phyloP scores from a whole-genome alignment of 1,284 basidiomycete genomes.

The Lignosus rhinocerotis region DNA sequence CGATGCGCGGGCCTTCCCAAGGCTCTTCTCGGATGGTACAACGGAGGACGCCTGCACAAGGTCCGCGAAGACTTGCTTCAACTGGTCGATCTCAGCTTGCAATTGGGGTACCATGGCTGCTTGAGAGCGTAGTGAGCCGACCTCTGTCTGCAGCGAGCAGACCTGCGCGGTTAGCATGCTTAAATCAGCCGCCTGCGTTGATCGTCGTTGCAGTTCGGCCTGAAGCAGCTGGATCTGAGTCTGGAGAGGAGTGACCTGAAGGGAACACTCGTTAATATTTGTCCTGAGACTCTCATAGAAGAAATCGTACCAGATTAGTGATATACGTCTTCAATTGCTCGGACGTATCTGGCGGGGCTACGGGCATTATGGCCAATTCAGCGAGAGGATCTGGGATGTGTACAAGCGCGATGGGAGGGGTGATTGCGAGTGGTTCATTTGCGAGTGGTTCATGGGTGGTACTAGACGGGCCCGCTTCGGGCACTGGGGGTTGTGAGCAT shows the following conservation, averaged over 20 bases:
- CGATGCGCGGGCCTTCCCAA: constrained; percentile 27
- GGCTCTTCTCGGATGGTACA: constrained; percentile 20
- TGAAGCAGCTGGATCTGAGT: constrained; percentile 45
- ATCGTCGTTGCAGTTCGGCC: constrained; percentile 31
- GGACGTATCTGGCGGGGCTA: background rate
- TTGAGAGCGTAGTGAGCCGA: constrained; percentile 25
- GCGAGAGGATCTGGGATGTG: constrained; percentile 2
- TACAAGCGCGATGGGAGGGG: background rate
- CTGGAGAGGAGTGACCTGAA: constrained; percentile 55
- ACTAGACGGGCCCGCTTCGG: constrained; percentile 32
- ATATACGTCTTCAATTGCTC: constrained; percentile 15
- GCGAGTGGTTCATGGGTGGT: constrained; percentile 21
- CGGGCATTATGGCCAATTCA: background rate
- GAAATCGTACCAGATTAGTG: constrained; percentile 15
- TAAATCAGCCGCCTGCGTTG: constrained; percentile 38
- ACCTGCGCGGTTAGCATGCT: constrained; percentile 23
- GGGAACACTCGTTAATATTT: background rate
- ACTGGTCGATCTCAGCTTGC: constrained; percentile 24
- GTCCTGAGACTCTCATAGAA: background rate
- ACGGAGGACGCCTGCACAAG: constrained; percentile 1
- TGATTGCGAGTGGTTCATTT: background rate
- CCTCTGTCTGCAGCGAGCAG: constrained; percentile 22
- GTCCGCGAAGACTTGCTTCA: constrained; percentile 21
- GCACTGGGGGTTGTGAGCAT: constrained; percentile 12
- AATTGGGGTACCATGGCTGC: constrained; percentile 20